Percentiles rank a stretch among this genome's conserved stretches.
These are phyloP conservation scores for Alloascoidea hylecoeti DNA, from an alignment of 805 yeast species.

Conservation along the genomic window DNA sequence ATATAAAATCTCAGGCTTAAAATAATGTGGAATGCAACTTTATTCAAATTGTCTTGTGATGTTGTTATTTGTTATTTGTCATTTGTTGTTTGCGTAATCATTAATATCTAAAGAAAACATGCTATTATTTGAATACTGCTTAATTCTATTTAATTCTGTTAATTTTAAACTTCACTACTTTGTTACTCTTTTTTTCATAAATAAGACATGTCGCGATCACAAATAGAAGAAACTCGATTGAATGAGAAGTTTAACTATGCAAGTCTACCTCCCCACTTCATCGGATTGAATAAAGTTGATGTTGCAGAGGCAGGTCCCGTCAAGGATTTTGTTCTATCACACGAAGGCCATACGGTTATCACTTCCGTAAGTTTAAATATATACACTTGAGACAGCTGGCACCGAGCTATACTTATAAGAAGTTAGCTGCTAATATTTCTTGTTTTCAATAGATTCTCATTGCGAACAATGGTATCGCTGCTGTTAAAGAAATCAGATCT, in stretches of 20 bases:
- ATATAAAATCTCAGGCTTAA: too few relatives aligned
- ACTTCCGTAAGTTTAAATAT: conserved; percentile 26
- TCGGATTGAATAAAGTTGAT: conserved; percentile 69
- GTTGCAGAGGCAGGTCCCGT: conserved; percentile 58
- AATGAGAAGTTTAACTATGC: neutral
- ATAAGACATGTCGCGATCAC: too few relatives aligned
- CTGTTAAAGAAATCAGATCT: conserved; percentile 95
- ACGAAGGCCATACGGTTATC: conserved; percentile 93
- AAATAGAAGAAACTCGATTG: too few relatives aligned
- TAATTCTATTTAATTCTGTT: too few relatives aligned
- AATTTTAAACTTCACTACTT: too few relatives aligned
- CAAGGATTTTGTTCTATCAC: conserved; percentile 70
- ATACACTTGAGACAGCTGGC: neutral
- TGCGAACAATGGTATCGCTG: conserved; percentile 98
- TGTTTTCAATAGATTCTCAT: conserved; percentile 40
- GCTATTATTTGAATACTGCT: too few relatives aligned
- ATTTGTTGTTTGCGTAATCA: too few relatives aligned
- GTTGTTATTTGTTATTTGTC: too few relatives aligned
- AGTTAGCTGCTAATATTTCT: neutral
- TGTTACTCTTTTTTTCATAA: too few relatives aligned
- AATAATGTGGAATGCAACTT: too few relatives aligned
- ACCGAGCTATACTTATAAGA: neutral
- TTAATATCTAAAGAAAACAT: too few relatives aligned
- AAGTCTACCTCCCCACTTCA: conserved; percentile 55
- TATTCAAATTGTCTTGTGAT: too few relatives aligned